Evolutionary conservation across 1,139 yeast species (phyloP).

Genomic region (Nakaseomyces delphensis): DNA sequence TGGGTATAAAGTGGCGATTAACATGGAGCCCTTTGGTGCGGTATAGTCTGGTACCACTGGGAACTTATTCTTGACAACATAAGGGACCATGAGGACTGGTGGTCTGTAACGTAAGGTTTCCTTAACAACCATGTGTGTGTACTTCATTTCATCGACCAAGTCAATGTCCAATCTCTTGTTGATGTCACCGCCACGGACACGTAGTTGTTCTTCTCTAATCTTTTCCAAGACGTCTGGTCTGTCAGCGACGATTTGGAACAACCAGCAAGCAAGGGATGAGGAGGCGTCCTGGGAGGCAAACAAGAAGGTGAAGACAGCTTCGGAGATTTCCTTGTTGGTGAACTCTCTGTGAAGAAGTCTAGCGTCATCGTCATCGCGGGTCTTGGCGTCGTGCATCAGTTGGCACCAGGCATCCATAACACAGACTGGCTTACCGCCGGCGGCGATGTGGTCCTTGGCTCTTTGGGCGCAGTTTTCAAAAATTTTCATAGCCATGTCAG

Average conservation of each 20-base stretch:
- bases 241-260: slow-evolving; percentile 91
- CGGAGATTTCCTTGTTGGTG: slow-evolving; percentile 84
- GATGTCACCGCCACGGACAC: slow-evolving; percentile 72
- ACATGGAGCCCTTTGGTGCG: slow-evolving; percentile 95
- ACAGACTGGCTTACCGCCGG: slow-evolving; percentile 75
- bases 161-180: slow-evolving; percentile 52
- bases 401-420: slow-evolving; percentile 93
- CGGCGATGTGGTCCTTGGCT: slow-evolving; percentile 71
- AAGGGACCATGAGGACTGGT: slow-evolving; percentile 97
- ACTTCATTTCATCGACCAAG: slow-evolving; percentile 74
- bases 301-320: slow-evolving; percentile 89
- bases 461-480: slow-evolving; percentile 79
- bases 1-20: slow-evolving; percentile 90
- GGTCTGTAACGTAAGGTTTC: slow-evolving; percentile 93
- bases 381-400: slow-evolving; percentile 71
- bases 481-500: slow-evolving; percentile 87
- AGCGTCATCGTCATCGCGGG: slow-evolving; percentile 37
- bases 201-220: slow-evolving; percentile 84
- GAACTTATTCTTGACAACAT: slow-evolving; percentile 76
- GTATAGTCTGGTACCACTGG: slow-evolving; percentile 77
- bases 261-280: slow-evolving; percentile 96
- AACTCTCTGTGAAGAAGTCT: slow-evolving; percentile 71
- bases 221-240: slow-evolving; percentile 82
- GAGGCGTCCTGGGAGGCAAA: slow-evolving; percentile 98
- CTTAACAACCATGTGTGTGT: slow-evolving; percentile 82